These are phyloP conservation scores for Alternaria sp. DNA, from an alignment of 2,329 filamentous ascomycete species.

Conservation along the genomic window DNA sequence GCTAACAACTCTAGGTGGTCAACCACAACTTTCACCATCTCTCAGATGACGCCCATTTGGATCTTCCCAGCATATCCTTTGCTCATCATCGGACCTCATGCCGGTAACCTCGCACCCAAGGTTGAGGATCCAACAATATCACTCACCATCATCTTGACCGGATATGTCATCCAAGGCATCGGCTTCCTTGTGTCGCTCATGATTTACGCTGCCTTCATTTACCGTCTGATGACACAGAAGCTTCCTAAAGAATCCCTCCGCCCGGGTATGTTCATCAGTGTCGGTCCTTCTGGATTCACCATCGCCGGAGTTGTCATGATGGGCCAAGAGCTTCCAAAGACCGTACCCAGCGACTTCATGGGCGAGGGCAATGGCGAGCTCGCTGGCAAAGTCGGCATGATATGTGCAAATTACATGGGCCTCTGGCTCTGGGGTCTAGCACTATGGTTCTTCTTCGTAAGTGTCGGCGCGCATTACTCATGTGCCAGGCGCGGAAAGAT, in stretches of 20 bases:
- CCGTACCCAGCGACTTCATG: constrained; percentile 65
- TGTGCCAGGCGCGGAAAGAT: constrained; percentile 69
- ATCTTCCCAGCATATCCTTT: constrained; percentile 87
- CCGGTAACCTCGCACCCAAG: constrained; percentile 64
- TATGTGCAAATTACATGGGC: constrained; percentile 69
- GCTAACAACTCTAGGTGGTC: constrained; percentile 62
- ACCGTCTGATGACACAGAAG: constrained; percentile 88
- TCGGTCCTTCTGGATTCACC: constrained; percentile 78
- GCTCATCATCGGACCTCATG: constrained; percentile 78
- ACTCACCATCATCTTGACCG: constrained; percentile 67
- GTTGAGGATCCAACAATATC: constrained; percentile 53
- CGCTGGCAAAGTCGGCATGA: constrained; percentile 63
- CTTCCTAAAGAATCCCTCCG: constrained; percentile 77
- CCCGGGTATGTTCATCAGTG: constrained; percentile 86
- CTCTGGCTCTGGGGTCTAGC: constrained; percentile 87
- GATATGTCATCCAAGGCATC: constrained; percentile 69
- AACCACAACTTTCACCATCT: constrained; percentile 74
- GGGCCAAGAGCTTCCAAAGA: constrained; percentile 60
- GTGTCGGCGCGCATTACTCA: constrained; percentile 77
- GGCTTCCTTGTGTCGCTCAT: constrained; percentile 74
- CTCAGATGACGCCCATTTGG: constrained; percentile 88
- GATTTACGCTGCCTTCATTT: constrained; percentile 86
- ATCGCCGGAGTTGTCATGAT: constrained; percentile 68
- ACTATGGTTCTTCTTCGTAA: constrained; percentile 84
- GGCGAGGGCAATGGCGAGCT: constrained; percentile 60